Base-by-base conservation (phyloP, 2,329 filamentous ascomycete species). In the Nigrograna mackinnonii region DNA sequence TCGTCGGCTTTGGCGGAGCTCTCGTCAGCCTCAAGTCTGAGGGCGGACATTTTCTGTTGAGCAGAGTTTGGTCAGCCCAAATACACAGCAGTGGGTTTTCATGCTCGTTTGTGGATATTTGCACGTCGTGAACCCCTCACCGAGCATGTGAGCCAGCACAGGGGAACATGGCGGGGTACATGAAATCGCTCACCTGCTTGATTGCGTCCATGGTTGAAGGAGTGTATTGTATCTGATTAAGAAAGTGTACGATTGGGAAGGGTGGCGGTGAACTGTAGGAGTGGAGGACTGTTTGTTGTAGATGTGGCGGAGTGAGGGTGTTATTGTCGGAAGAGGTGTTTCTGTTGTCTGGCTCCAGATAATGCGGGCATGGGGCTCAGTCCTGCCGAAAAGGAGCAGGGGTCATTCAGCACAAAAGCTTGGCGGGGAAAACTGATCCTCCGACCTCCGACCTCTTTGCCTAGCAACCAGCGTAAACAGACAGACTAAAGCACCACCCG, bases 1-100 rank as follows among this genome's bases (percentile, higher is more conserved):
- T 97, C 92, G 69, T 96, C 89, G 54, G 86, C 86, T 77, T 92
- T 87, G 69, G 79, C 75, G 54, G 84, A 76, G 54, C 89, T 85
- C 70, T 94, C 87, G 68, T 97, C 94, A 66, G 90, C 88, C 82
- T 97, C 90, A 74, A 92, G 77, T 70, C 92, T 91, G 78, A 99
- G 90, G 73, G 86, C 80, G 79, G 87, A 87, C 89, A 96, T 92
- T 86, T 91, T 92, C 92, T 96, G 64, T 47, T 41, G 47, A 50
- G 44, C 43, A 47, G 35, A 17, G 12, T 18, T 37, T 39, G 46
- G 48, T 67, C 50, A 66, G 63, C 49, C 28, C 30, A 7, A 39
- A n/a, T 28, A 16, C 22, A 35, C 14, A 19, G 14, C 11, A 3
- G 24, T 28, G 14, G n/a, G n/a, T n/a, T n/a, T n/a, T n/a, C n/a